Conservation (phyloP, 2,329 filamentous ascomycete species). For the Alternaria triticina region DNA sequence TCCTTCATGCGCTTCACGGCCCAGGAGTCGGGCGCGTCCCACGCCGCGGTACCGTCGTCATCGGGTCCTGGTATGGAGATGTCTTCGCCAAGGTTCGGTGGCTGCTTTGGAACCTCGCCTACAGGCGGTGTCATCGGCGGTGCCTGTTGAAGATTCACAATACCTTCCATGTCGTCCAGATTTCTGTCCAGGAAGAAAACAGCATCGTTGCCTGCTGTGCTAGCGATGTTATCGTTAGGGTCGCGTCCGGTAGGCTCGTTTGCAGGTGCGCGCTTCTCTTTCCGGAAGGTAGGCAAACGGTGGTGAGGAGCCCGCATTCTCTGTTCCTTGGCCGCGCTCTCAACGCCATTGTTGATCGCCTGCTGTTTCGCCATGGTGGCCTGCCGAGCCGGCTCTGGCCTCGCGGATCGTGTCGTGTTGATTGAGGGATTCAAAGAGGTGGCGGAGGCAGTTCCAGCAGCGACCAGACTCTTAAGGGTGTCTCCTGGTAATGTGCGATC, state of each 20-base stretch:
- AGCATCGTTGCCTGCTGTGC: slow-evolving; percentile 60
- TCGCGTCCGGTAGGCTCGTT: slow-evolving; percentile 51
- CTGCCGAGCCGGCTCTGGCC: slow-evolving; percentile 38
- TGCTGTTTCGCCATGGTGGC: slow-evolving; percentile 35
- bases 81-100: slow-evolving; percentile 60
- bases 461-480: slow-evolving; percentile 47
- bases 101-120: slow-evolving; percentile 49
- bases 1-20: slow-evolving; percentile 78
- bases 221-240: slow-evolving; percentile 49
- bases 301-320: slow-evolving; percentile 45
- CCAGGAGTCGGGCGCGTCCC: slow-evolving; percentile 98
- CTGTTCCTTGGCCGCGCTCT: slow-evolving; percentile 27
- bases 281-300: slow-evolving; percentile 59
- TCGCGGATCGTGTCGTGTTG: slow-evolving; percentile 33
- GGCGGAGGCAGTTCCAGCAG: slow-evolving; percentile 40
- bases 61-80: slow-evolving; percentile 37
- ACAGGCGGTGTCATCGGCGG: slow-evolving; percentile 73
- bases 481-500: slow-evolving; percentile 45
- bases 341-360: slow-evolving; percentile 23
- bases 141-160: slow-evolving; percentile 68
- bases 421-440: slow-evolving; percentile 48
- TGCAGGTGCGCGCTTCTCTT: slow-evolving; percentile 37
- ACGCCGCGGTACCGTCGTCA: slow-evolving; percentile 62
- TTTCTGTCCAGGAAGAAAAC: slow-evolving; percentile 86
- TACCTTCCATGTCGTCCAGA: slow-evolving; percentile 88